Evolutionary conservation across 371 early-diverging fungal genomes (phyloP).

Genomic region (Ordospora pajunii): DNA sequence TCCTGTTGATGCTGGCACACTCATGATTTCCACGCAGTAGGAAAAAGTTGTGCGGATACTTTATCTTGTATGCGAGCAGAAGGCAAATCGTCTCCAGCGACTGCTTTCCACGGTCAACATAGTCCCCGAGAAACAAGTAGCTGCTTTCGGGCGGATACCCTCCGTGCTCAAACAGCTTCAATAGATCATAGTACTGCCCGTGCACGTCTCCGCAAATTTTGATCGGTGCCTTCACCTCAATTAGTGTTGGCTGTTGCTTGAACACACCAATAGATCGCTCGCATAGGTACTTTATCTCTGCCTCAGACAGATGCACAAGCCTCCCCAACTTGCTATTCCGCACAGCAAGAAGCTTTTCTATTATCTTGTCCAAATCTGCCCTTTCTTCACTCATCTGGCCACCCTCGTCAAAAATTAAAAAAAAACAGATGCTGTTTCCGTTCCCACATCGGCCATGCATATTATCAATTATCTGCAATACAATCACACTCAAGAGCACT

Average conservation of each 20-base stretch:
- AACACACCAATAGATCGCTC: conserved; percentile 74
- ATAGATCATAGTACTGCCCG: conserved; percentile 57
- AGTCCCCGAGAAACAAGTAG: conserved; percentile 60
- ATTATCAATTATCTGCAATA: no score
- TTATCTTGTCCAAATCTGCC: conserved; percentile 56
- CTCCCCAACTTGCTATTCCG: conserved; percentile 80
- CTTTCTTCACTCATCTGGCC: conserved; percentile 19
- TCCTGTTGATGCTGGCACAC: conserved; percentile 79
- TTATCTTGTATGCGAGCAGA: conserved; percentile 85
- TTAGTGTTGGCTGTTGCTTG: conserved; percentile 74
- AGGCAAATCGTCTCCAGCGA: conserved; percentile 82
- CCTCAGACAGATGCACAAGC: conserved; percentile 66
- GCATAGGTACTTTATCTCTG: conserved; percentile 77
- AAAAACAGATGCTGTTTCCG: not conserved
- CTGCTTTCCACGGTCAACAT: conserved; percentile 85
- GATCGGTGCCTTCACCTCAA: conserved; percentile 71
- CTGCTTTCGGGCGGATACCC: conserved; percentile 50
- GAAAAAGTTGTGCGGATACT: conserved; percentile 82
- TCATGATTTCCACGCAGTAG: conserved; percentile 87
- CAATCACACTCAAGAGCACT: no score
- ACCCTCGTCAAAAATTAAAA: conserved; percentile 7
- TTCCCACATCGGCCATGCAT: not conserved
- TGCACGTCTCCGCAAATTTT: conserved; percentile 60
- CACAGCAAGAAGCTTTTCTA: conserved; percentile 64
- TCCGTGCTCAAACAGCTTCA: conserved; percentile 54